A percentile compares a stretch with the other conserved stretches of the same genome.
Conservation (phyloP, 2,329 filamentous ascomycete species). For the Juglanconis juglandina region DNA sequence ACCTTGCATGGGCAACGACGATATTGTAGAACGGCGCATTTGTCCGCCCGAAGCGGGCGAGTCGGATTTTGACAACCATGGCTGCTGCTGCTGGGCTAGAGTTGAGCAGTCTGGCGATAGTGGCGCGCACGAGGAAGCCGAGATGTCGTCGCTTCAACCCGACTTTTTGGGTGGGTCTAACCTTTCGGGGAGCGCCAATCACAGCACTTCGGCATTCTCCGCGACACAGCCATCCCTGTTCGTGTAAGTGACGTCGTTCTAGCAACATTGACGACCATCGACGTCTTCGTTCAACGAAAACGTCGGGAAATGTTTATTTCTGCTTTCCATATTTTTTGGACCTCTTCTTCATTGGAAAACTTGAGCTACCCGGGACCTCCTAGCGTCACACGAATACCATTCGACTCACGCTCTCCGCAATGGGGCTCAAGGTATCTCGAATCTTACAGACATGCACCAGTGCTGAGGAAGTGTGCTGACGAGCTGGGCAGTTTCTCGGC, state of each 20-base stretch:
- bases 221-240: not conserved
- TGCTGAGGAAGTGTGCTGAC: slow-evolving; percentile 21
- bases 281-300: not conserved
- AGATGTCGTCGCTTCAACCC: slow-evolving; percentile 3
- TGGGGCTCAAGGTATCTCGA: slow-evolving; percentile 32
- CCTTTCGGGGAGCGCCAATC: slow-evolving; percentile 10
- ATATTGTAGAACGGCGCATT: slow-evolving; percentile 97
- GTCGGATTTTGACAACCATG: slow-evolving; percentile 92
- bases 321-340: not conserved
- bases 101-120: not conserved
- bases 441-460: not conserved
- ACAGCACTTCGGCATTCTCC: not conserved
- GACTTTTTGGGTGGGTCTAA: slow-evolving; percentile 14
- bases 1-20: slow-evolving; percentile 90
- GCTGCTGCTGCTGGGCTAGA: not conserved
- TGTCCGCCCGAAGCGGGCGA: slow-evolving; percentile 86
- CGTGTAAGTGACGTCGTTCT: slow-evolving; percentile 4
- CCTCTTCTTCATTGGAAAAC: not conserved
- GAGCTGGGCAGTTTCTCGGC: slow-evolving; percentile 65
- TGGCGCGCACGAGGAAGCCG: not conserved
- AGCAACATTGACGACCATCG: not conserved
- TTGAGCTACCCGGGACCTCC: not conserved
- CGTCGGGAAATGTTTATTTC: not conserved
- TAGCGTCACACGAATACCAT: not conserved
- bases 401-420: slow-evolving; percentile 12